These are phyloP conservation scores for Pseudozyma pruni DNA, from an alignment of 1,284 basidiomycete genomes.

Conservation along the genomic window DNA sequence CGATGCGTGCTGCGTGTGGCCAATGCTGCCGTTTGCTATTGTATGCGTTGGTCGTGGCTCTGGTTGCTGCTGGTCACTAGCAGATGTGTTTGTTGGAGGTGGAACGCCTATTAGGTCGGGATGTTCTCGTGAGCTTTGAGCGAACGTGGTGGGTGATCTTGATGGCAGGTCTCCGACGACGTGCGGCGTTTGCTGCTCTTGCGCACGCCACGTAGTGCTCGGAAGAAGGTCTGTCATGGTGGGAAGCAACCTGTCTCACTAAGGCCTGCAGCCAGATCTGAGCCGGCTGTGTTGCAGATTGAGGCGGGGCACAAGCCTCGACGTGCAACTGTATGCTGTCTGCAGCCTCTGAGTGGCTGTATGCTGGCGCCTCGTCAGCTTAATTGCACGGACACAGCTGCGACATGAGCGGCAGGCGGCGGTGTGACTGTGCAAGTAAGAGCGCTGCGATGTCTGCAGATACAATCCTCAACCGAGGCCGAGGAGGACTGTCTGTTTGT, in stretches of 20 bases:
- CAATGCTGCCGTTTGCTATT: neutral
- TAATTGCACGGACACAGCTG: neutral
- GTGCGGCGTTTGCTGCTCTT: neutral
- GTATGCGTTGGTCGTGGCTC: neutral
- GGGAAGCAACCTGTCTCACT: neutral
- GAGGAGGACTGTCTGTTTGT: neutral
- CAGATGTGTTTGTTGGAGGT: neutral
- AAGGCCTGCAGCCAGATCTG: neutral
- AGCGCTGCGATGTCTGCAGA: neutral
- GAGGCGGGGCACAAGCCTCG: no score
- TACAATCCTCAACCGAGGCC: neutral
- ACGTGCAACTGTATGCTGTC: neutral
- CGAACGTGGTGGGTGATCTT: no score
- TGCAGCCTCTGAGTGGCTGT: neutral
- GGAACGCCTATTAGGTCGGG: neutral
- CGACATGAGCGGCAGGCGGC: neutral
- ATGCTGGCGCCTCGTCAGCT: slow-evolving; percentile 1
- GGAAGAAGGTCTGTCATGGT: slow-evolving; percentile 14
- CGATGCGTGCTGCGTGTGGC: neutral
- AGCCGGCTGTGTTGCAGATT: no score
- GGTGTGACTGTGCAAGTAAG: neutral
- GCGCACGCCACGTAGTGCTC: neutral
- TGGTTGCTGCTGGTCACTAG: neutral
- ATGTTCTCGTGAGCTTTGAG: neutral
- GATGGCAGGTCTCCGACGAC: no score